A percentile compares a stretch with the other conserved stretches of the same genome.
Evolutionary conservation across 768 basidiomycete genomes (phyloP).

Genomic region (Cystobasidiopsis lactophilus): DNA sequence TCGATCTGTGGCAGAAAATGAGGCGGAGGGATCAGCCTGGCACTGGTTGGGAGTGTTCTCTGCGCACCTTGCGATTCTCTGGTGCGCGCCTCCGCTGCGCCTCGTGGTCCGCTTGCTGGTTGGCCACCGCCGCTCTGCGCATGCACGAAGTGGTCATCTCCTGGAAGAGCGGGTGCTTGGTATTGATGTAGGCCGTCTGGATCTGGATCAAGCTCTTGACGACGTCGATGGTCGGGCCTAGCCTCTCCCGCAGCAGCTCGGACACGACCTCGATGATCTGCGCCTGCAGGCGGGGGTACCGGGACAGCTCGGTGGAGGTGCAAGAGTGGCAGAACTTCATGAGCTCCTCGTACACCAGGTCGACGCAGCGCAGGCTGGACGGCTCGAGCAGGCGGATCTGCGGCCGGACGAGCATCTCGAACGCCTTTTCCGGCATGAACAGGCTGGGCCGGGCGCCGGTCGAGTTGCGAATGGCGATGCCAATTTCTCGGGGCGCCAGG

Average conservation of each 20-base stretch:
- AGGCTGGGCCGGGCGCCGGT: constrained; percentile 89
- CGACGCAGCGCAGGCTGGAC: constrained; percentile 84
- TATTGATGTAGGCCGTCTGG: constrained; percentile 97
- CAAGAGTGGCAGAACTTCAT: constrained; percentile 99
- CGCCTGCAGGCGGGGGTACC: constrained; percentile 79
- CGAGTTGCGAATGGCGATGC: constrained; percentile 94
- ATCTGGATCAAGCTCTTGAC: constrained; percentile 86
- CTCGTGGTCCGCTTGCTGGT: background rate
- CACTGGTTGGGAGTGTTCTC: background rate
- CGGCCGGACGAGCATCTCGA: constrained; percentile 88
- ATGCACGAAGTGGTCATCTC: constrained; percentile 33
- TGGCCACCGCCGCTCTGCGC: constrained; percentile 1
- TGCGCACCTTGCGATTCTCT: background rate
- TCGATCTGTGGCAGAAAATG: too few species aligned
- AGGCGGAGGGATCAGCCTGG: too few species aligned
- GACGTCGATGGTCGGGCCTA: constrained; percentile 93
- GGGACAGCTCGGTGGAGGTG: constrained; percentile 75
- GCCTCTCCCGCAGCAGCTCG: constrained; percentile 75
- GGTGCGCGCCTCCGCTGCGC: background rate
- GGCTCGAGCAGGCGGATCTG: constrained; percentile 92
- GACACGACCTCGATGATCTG: constrained; percentile 94
- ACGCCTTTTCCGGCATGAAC: constrained; percentile 91
- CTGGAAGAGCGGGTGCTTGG: constrained; percentile 89
- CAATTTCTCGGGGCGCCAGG: constrained; percentile 79
- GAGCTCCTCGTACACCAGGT: constrained; percentile 92